Base-by-base conservation (phyloP, 2,329 filamentous ascomycete species). In the Fusarium praegraminearum region DNA sequence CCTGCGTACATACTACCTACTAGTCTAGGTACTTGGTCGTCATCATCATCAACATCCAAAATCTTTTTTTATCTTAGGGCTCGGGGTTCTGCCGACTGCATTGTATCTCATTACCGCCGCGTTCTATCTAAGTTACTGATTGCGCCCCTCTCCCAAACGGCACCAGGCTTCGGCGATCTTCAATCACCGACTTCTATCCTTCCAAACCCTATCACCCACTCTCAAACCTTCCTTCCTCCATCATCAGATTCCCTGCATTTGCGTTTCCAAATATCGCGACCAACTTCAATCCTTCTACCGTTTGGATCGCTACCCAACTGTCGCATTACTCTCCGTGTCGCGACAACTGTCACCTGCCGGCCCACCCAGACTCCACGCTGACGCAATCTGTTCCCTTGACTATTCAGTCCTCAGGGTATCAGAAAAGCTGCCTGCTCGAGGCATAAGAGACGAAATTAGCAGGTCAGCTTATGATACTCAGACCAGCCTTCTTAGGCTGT, bases 301-400 rank as follows among this genome's bases (percentile, higher is more conserved):
- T 43, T 38, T 28, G 40, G 26, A 30, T 30, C 28, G 11, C 28
- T 30, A 12, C 28, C 28, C 10, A 12, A 30, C 28, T 30, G 28
- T 56, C 61, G 56, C 58, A 64, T 53, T 57, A 66, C 67, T 33
- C 36, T 55, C 64, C 59, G 24, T 50, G 69, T 65, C 60, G 64
- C 72, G 57, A 73, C 60, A 70, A 54, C 57, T 60, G 43, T 69
- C 61, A 56, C 67, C 65, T 65, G 40, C 47, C 58, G 68, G 59
- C 71, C 74, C 72, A 72, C 67, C 63, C 33, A 68, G 50, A 69
- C 72, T 71, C 73, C 73, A 71, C 75, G 75, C 75, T 76, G 75
- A 76, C 75, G 75, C 75, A 76, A 76, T 76, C 71, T 64, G 64
- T 64, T 62, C 46, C 61, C 55, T 62, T 41, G 55, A 58, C 57